These are phyloP conservation scores for Lasiodiplodia citricola DNA, from an alignment of 2,329 filamentous ascomycete genomes.

Conservation along the genomic window DNA sequence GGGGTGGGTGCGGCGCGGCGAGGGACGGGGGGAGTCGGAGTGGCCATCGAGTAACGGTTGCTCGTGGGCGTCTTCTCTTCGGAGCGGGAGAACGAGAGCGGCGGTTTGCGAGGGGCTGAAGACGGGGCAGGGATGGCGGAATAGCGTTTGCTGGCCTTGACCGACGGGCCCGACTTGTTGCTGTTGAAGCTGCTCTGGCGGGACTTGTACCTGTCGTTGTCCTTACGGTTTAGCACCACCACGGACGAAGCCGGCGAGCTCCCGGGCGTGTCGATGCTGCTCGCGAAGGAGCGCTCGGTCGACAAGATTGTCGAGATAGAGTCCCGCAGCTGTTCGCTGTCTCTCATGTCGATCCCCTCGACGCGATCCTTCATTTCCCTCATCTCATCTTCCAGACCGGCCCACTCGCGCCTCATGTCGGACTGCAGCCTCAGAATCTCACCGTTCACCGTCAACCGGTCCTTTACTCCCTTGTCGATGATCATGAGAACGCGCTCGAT, in stretches of 20 bases:
- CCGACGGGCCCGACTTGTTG: constrained; percentile 46
- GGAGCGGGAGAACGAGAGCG: constrained; percentile 32
- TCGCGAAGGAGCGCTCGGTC: constrained; percentile 74
- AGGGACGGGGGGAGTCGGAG: constrained; percentile 14
- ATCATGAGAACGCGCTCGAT: constrained; percentile 90
- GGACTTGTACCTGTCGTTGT: constrained; percentile 55
- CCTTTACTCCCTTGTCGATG: constrained; percentile 93
- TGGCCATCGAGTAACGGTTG: constrained; percentile 15
- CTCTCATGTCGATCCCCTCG: constrained; percentile 69
- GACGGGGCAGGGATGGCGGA: constrained; percentile 52
- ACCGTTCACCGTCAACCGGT: constrained; percentile 94
- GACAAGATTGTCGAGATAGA: constrained; percentile 92
- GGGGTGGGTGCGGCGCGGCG: constrained; percentile 3
- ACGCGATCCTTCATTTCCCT: constrained; percentile 75
- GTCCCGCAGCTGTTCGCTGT: constrained; percentile 80
- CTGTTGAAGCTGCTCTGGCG: constrained; percentile 53
- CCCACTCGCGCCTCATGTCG: constrained; percentile 85
- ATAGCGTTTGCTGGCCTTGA: constrained; percentile 51
- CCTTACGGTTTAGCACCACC: constrained; percentile 59
- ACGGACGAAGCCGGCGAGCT: constrained; percentile 72
- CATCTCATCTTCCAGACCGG: constrained; percentile 76
- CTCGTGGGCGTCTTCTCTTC: constrained; percentile 32
- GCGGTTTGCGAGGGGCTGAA: constrained; percentile 32
- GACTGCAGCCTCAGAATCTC: constrained; percentile 86
- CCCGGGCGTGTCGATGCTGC: constrained; percentile 67